These are phyloP conservation scores for Ganoderma lucidum DNA, from an alignment of 1,284 basidiomycete genomes.

Conservation along the genomic window DNA sequence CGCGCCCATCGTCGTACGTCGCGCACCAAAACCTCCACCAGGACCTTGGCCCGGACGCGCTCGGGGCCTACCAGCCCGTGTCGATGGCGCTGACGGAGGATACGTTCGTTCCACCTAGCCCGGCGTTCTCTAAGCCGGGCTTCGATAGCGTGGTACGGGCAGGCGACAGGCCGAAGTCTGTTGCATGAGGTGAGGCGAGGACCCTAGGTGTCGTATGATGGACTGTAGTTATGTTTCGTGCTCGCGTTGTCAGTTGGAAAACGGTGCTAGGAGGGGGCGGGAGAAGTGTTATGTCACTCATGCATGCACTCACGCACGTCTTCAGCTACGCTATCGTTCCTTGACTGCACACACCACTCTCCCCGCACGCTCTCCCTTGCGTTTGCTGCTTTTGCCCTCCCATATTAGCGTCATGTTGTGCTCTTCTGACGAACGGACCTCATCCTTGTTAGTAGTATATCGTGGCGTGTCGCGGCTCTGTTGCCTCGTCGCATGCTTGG, in stretches of 20 bases:
- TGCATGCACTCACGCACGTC: conserved; percentile 17
- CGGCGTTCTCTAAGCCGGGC: conserved; percentile 60
- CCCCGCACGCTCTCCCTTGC: background rate
- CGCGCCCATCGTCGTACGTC: conserved; percentile 36
- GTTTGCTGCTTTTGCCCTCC: background rate
- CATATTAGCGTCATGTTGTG: conserved; percentile 27
- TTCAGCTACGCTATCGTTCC: background rate
- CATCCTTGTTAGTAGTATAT: conserved; percentile 25
- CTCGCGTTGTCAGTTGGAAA: conserved; percentile 6
- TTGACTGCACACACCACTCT: conserved; percentile 1
- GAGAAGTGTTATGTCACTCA: conserved; percentile 12
- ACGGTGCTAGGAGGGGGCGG: background rate
- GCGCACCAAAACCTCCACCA: conserved; percentile 30
- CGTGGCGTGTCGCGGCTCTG: conserved; percentile 5
- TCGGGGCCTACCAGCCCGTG: conserved; percentile 70
- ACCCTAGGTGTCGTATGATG: background rate
- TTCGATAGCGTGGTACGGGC: conserved; percentile 39
- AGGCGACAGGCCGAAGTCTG: conserved; percentile 52
- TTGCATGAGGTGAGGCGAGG: conserved; percentile 44
- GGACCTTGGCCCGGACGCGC: conserved; percentile 22
- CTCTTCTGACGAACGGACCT: conserved; percentile 29
- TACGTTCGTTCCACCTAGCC: conserved; percentile 71
- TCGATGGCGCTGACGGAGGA: conserved; percentile 81
- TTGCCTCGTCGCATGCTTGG: conserved; percentile 11
- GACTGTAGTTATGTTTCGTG: conserved; percentile 2